Evolutionary conservation across 2,329 filamentous ascomycete genomes (phyloP), one percentile per base, ranked within the genome.

Genomic region (Fusarium tjaetaba): DNA sequence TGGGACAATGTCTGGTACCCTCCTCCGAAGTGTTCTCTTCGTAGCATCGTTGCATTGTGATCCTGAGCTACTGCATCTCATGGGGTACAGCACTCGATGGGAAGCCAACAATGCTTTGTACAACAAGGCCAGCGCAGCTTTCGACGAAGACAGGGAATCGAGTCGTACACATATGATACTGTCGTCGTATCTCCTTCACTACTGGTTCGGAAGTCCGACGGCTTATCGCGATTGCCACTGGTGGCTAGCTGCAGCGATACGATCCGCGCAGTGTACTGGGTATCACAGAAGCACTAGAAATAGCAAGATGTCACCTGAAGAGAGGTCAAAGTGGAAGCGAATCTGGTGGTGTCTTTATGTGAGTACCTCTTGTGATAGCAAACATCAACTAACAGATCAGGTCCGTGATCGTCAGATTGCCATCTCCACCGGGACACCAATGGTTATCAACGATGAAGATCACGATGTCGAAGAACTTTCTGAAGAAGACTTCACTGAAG

Each of bases 131-230:
- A 57, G 63, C 5, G 7, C 60, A 4, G 46, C 63, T 1, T 66
- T 65, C 1, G 48, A 66, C 0, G 32, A n/a, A 0, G 63, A 65
- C 6, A 18, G 28, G 3, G 63, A 62, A 16, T 68, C 70, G 2
- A 59, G 34, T 7, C 51, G 68, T 0, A 42, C 26, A 0, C 52
- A 71, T 0, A 72, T 72, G 58, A 67, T 66, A 2, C 16, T 68
- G 0, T 71, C 70, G 1, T 68, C 70, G 0, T 72, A 72, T 7
- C 14, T 72, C 2, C 20, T 72, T 2, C 70, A 72, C 5, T 72
- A 68, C 9, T 72, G 68, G 70, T 72, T 72, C 2, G 70, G 70
- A 5, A 72, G 67, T 4, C 57, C 70, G 0, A 64, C 63, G 0
- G 60, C 53, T 0, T 70, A 70, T 7, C 59, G 65, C 0, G 65